Evolutionary conservation across 805 yeast genomes (phyloP), one percentile per base, ranked within the genome.

Genomic region (Hyphopichia homilentoma): DNA sequence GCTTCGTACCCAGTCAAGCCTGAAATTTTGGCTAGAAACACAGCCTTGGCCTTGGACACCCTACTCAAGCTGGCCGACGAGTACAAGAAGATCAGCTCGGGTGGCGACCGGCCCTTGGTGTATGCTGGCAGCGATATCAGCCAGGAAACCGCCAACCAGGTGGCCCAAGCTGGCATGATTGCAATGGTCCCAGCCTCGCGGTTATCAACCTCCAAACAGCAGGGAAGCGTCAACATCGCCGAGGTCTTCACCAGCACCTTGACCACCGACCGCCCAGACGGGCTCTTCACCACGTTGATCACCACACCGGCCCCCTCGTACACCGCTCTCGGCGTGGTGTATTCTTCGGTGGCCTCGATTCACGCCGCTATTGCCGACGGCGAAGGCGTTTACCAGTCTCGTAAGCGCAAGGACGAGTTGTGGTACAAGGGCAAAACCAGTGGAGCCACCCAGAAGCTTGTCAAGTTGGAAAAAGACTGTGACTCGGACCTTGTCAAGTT

Each of bases 371-470:
- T 93, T 45, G 77, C 76, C 39, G 81, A 85, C 15, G 73, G 77
- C 30, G 78, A 85, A 7, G 98, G 98, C 36, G 96, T 93, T 2
- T 93, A 93, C 61, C 96, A 84, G 59, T 86, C 96, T 6, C 81
- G 98, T 48, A 80, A 83, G 50, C 61, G 73, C 33, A 50, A 52
- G 14, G 79, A 86, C 40, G 97, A 95, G 27, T 71, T 93, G 38
- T 93, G 98, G 98, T 84, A 81, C 57, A 93, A 93, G 59, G 98
- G 98, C 19, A 82, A 83, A 35, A 85, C 96, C 2, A 84, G 95
- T n/a, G 98, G 98, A 14, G 95, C 95, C 32, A 85, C 94, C 1
- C 98, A 93, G 63, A 70, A 70, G 44, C 69, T 93, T 29, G 44
- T 83, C 16, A 61, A 70, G 27, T 57, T 93, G 36, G 81, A 78